These are phyloP conservation scores for Gossypium herbaceum DNA, from an alignment of 345 rosid species.

Conservation along the genomic window DNA sequence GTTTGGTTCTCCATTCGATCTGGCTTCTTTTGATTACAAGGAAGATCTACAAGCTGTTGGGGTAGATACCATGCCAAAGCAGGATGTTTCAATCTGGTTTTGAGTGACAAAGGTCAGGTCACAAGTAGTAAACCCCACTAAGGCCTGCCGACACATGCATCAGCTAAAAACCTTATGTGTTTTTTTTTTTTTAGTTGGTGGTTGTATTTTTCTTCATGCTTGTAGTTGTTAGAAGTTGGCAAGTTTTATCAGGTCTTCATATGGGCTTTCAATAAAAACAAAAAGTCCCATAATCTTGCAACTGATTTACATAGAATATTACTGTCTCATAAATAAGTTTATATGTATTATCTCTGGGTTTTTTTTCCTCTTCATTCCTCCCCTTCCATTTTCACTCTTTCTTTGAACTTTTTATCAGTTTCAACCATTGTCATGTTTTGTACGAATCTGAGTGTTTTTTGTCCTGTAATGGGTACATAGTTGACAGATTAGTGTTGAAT, in stretches of 20 bases:
- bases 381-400: background rate
- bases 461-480: slow-evolving; percentile 26
- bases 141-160: background rate
- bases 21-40: slow-evolving; percentile 62
- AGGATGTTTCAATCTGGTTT: slow-evolving; percentile 72
- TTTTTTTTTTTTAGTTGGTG: background rate
- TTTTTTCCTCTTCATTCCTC: background rate
- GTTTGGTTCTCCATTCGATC: slow-evolving; percentile 63
- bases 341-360: background rate
- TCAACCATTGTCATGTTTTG: slow-evolving; percentile 8
- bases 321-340: slow-evolving; percentile 37
- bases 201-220: slow-evolving; percentile 2
- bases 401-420: background rate
- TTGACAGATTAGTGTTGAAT: slow-evolving; percentile 13
- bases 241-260: slow-evolving; percentile 2
- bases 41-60: slow-evolving; percentile 58
- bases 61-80: slow-evolving; percentile 56
- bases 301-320: slow-evolving; percentile 13
- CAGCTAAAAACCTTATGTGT: background rate
- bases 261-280: slow-evolving; percentile 21
- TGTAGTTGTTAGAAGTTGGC: slow-evolving; percentile 24
- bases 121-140: background rate
- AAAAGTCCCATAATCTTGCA: slow-evolving; percentile 2
- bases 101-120: slow-evolving; percentile 15
- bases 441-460: slow-evolving; percentile 16